Evolutionary conservation across 2,329 filamentous ascomycete genomes (phyloP), one percentile per base, ranked within the genome.

Genomic region (Cladophialophora yegresii): DNA sequence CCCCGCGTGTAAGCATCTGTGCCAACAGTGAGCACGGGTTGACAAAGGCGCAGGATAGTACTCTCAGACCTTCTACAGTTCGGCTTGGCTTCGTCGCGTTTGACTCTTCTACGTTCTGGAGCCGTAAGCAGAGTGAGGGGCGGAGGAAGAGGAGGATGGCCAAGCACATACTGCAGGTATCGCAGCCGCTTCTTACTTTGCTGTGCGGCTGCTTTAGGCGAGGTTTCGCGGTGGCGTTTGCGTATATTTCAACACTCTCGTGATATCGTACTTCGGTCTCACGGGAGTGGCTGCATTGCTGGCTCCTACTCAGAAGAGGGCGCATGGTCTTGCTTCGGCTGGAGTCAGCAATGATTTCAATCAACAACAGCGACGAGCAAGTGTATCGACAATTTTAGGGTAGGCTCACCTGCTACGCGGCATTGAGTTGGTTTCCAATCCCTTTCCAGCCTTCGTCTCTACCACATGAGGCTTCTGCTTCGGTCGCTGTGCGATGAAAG

Each of bases 11-110:
- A 20, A 30, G 45, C 56, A 58, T 26, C 56, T 58, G 30, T 50
- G 40, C 43, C 22, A 47, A 20, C 20, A n/a, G 54, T 43, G 12
- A 57, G 40, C 30, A 50, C 9, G 20, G 22, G 10, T 40, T n/a
- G 10, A 8, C 30, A 20, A 12, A 23, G 16, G 51, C 26, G 3
- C 45, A 49, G 8, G 20, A 2, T 49, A 22, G 45, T 7, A 12
- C 10, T 47, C 22, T 33, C 36, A 32, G 50, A 33, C 56, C 61
- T 58, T 55, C 59, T 33, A 28, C 61, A 63, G 22, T 9, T 59
- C 1, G 61, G 61, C 33, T 63, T 59, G 5, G 43, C 26, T 36
- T 63, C 61, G 36, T 63, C 61, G 36, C 61, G 59, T 30, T 63
- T 63, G 23, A 63, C 23, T 49, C 61, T 55, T 59, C 61, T 30